Base-by-base conservation (phyloP, 192 early-diverging fungal species). In the Dissophora globulifera region DNA sequence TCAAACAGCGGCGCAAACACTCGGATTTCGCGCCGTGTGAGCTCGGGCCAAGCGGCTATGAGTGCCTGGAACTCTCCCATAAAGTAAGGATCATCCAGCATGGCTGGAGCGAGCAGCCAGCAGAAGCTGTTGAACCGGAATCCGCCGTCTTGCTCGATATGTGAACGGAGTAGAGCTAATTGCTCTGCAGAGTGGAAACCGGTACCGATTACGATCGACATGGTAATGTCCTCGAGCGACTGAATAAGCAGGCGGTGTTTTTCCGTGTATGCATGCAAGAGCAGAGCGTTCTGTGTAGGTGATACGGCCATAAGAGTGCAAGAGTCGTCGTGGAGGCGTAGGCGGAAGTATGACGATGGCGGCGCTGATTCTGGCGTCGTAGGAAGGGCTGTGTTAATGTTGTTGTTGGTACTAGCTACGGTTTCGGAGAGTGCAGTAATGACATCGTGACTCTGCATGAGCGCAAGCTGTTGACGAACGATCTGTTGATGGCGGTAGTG, bases 1-100 rank as follows among this genome's bases (percentile, higher is more conserved):
- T 54, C 45, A n/a, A 65, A 48, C 43, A 65, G 16, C 8, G 52
- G 42, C 3, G 52, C 52, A 65, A 55, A 65, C 1, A 65, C 52
- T 13, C 62, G 62, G 43, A 65, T 65, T 4, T 51, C 26, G 26
- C 54, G 48, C n/a, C n/a, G 7, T 13, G 35, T 47, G 20, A 65
- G 7, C 5, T 54, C 17, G 17, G 12, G 10, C 30, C 29, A 46
- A 15, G 62, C 20, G 1, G 50, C 31, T 19, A 55, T 9, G 29
- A 65, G 20, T 2, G 53, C 29, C 43, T 52, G 52, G 1, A 65
- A 31, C 19, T 55, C n/a, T 17, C 19, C 27, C 29, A 65, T 27
- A 32, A 46, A 59, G 40, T 20, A 41, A 13, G 30, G 30, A 2
- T 65, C 62, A 16, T 53, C 29, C 29, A 32, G 62, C n/a, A 30